Conservation (phyloP, 257 asterid genomes). For the Scutellaria galericulata region DNA sequence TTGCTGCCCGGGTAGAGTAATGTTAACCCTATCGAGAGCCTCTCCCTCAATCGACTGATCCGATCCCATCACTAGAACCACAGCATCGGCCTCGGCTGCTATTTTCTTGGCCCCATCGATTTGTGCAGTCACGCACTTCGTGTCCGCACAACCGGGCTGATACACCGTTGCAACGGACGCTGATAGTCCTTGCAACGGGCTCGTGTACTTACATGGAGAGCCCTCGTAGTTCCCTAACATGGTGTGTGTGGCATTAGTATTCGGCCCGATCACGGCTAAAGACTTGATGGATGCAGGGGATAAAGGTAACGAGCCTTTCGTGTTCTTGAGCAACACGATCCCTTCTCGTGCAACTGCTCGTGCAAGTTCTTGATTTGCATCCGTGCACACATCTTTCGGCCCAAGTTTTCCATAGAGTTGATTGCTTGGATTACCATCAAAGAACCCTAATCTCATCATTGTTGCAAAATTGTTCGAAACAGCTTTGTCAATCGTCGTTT, state of each 20-base stretch:
- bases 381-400: conserved; percentile 82
- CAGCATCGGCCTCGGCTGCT: conserved; percentile 74
- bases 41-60: conserved; percentile 76
- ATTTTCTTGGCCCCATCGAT: conserved; percentile 60
- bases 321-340: conserved; percentile 78
- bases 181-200: conserved; percentile 68
- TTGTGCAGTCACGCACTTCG: conserved; percentile 57
- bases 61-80: conserved; percentile 81
- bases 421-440: conserved; percentile 80
- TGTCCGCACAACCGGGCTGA: conserved; percentile 60
- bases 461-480: conserved; percentile 74
- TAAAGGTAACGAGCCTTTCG: conserved; percentile 65
- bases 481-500: conserved; percentile 59
- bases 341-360: conserved; percentile 91
- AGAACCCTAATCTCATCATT: conserved; percentile 86
- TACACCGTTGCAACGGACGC: conserved; percentile 58
- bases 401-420: conserved; percentile 78
- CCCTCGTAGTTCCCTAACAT: conserved; percentile 92
- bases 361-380: conserved; percentile 68
- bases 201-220: conserved; percentile 68
- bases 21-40: conserved; percentile 55
- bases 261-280: conserved; percentile 89
- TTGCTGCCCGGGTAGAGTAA: conserved; percentile 94
- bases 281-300: conserved; percentile 61
- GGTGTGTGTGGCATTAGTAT: conserved; percentile 62